Conservation (phyloP, 257 asterid species). For the Fraxinus cuspidata region DNA sequence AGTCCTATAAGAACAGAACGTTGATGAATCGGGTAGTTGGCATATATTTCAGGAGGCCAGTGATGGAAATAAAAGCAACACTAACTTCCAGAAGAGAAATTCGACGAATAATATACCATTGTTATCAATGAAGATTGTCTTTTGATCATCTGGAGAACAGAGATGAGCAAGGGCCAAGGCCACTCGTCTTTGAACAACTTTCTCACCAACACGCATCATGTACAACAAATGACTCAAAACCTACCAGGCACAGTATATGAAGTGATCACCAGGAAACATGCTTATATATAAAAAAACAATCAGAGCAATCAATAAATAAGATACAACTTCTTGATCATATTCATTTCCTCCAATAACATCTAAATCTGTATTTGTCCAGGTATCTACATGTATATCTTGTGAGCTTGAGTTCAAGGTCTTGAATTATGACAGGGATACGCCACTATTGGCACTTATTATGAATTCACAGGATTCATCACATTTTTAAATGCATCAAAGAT, state of each 20-base stretch:
- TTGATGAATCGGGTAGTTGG: conserved; percentile 18
- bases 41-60: conserved; percentile 12
- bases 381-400: neutral
- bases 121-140: conserved; percentile 71
- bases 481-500: conserved; percentile 9
- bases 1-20: conserved; percentile 56
- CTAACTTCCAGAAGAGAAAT: conserved; percentile 12
- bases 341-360: neutral
- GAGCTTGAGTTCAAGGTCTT: neutral
- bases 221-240: conserved; percentile 83
- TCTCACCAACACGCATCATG: conserved; percentile 85
- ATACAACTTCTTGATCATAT: neutral
- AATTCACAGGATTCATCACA: neutral
- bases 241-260: conserved; percentile 39
- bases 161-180: conserved; percentile 96
- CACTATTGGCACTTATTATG: neutral
- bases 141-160: conserved; percentile 87
- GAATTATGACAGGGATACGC: neutral
- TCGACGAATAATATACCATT: conserved; percentile 51
- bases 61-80: conserved; percentile 20
- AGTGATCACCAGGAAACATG: neutral
- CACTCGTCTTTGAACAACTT: conserved; percentile 72
- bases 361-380: neutral
- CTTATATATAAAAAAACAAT: neutral
- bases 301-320: neutral